Percentiles rank a stretch among this genome's conserved stretches.
Evolutionary conservation across 2,329 filamentous ascomycete species (phyloP).

Genomic region (Cytospora piceicola): DNA sequence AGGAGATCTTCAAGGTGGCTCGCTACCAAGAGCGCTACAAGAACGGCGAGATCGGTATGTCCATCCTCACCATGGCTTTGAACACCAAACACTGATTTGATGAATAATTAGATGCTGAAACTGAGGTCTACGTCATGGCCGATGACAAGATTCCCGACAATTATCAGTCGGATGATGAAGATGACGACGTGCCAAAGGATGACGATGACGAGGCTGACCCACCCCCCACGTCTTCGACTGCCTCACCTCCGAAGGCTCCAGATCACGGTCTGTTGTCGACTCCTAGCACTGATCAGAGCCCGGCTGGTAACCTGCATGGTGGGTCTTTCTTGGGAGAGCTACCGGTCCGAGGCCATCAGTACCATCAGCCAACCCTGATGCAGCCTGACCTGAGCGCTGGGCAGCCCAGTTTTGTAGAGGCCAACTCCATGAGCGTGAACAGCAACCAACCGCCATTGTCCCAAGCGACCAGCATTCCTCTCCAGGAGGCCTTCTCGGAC

Average conservation of each 20-base stretch:
- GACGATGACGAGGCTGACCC: conserved; percentile 47
- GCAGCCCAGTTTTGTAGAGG: conserved; percentile 47
- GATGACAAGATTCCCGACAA: conserved; percentile 56
- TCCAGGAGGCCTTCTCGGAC: conserved; percentile 51
- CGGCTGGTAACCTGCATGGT: conserved; percentile 39
- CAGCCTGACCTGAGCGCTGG: conserved; percentile 47
- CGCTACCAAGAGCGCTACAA: conserved; percentile 59
- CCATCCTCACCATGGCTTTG: not conserved
- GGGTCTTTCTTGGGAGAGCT: conserved; percentile 48
- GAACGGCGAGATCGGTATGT: conserved; percentile 61
- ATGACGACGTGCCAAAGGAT: conserved; percentile 46
- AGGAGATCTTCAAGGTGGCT: conserved; percentile 66
- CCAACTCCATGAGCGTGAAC: conserved; percentile 40
- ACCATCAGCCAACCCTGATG: conserved; percentile 44
- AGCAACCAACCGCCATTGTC: conserved; percentile 43
- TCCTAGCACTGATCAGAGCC: conserved; percentile 43
- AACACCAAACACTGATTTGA: conserved; percentile 3
- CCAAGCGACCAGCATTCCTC: conserved; percentile 42
- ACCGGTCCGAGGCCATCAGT: conserved; percentile 48
- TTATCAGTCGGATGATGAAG: conserved; percentile 54
- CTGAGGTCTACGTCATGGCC: conserved; percentile 54
- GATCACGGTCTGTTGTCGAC: conserved; percentile 42
- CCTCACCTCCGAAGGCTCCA: conserved; percentile 43
- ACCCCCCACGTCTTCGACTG: conserved; percentile 40
- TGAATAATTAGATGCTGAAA: conserved; percentile 47